Base-by-base conservation (phyloP, 768 basidiomycete genomes). In the Leucosporidium creatinivorum region DNA sequence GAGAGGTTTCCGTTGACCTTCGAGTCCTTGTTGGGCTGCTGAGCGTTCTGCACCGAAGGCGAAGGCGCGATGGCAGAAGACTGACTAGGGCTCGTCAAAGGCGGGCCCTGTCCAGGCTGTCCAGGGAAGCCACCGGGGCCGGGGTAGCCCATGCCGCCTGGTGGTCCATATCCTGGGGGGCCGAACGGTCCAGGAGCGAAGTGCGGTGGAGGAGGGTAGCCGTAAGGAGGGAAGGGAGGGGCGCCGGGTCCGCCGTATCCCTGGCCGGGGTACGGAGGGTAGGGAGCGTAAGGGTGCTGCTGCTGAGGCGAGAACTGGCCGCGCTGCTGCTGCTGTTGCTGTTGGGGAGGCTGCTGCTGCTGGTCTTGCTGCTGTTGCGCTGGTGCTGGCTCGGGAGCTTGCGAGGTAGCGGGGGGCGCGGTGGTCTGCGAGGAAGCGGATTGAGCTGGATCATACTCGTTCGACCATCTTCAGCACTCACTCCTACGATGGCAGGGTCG, bases 401-500 rank as follows among this genome's bases (percentile, higher is more conserved):
- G 47, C 15, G 65, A 18, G 31, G 66, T 44, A 10, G 39, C 39
- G 3, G 39, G 26, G 26, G 67, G 2, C 0, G 62, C 21, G 18
- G 36, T 44, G 44, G 65, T 36, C 13, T 62, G 55, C 2, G 26
- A 25, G n/a, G 52, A 49, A 6, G 51, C 5, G 15, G 63, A 31
- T 10, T 58, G 2, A n/a, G 68, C 30, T 8, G 28, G 62, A 1
- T 66, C 47, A 28, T 15, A 6, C 2, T 9, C 39, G 39, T 44
- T 44, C 13, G 2, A 12, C 8, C 15, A 44, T 2, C 10, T n/a
- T 17, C 15, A 44, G 10, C 1, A 19, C 57, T 23, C 36, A 75
- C 75, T 25, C 70, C 68, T 26, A 75, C 72, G 63, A 75, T 74
- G 6, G 75, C 75, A 10, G 75, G 75, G 56, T 75, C 75, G 50